Evolutionary conservation across 2,329 filamentous ascomycete species (phyloP).

Genomic region (Phialophora expanda): DNA sequence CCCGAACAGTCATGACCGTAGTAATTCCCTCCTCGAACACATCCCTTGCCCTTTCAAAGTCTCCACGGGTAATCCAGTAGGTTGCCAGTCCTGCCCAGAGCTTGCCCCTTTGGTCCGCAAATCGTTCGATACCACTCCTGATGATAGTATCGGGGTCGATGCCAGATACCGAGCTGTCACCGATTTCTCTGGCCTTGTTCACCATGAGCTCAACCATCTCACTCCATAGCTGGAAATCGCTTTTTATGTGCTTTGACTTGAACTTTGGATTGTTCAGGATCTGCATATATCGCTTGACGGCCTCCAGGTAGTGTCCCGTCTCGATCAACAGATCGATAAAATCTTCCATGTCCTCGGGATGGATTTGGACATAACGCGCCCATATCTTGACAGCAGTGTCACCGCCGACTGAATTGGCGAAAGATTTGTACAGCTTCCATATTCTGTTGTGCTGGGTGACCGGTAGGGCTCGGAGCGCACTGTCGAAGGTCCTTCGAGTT

Average conservation of each 20-base stretch:
- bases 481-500: conserved; percentile 87
- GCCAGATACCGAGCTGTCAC: conserved; percentile 77
- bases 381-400: conserved; percentile 91
- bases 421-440: conserved; percentile 88
- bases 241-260: conserved; percentile 89
- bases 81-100: conserved; percentile 93
- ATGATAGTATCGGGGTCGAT: conserved; percentile 93
- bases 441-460: conserved; percentile 95
- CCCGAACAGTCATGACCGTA: conserved; percentile 97
- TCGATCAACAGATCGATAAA: conserved; percentile 88
- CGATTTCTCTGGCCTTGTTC: conserved; percentile 82
- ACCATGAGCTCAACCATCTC: conserved; percentile 97
- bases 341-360: conserved; percentile 92
- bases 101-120: conserved; percentile 91
- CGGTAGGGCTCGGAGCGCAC: conserved; percentile 86
- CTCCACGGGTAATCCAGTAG: conserved; percentile 93
- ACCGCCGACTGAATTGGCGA: conserved; percentile 88
- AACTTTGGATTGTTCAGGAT: conserved; percentile 90
- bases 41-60: conserved; percentile 90
- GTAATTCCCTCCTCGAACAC: conserved; percentile 95
- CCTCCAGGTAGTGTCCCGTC: conserved; percentile 84
- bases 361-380: conserved; percentile 95
- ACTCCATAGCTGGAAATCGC: conserved; percentile 94
- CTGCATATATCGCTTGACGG: conserved; percentile 86
- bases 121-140: conserved; percentile 85